phyloP scores from a whole-genome alignment of 225 moss, liverwort and hornwort species.

The Bryum argenteum region DNA sequence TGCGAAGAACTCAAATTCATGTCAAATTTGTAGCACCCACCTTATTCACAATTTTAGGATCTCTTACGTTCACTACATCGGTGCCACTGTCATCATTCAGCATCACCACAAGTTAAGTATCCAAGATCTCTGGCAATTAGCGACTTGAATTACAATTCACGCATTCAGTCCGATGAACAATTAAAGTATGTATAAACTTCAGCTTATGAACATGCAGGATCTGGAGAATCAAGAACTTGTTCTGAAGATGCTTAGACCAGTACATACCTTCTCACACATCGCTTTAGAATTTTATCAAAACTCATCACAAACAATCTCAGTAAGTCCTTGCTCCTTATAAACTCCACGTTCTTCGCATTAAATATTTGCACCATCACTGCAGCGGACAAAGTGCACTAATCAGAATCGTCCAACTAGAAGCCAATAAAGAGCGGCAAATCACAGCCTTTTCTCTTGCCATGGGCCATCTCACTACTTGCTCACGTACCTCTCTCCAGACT shows the following conservation, averaged over 20 bases:
- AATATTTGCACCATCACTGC: conserved; percentile 99
- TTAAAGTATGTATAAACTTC: background rate
- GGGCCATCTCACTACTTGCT: background rate
- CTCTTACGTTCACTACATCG: conserved; percentile 65
- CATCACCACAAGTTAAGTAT: conserved; percentile 37
- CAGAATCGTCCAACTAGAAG: conserved; percentile 13
- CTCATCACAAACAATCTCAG: conserved; percentile 75
- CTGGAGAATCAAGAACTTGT: background rate
- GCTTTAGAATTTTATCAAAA: conserved; percentile 55
- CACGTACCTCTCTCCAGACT: conserved; percentile 89
- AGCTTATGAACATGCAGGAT: background rate
- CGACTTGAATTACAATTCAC: conserved; percentile 1
- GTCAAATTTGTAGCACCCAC: conserved; percentile 40
- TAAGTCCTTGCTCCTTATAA: conserved; percentile 69
- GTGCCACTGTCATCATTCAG: conserved; percentile 48
- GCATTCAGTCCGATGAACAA: background rate
- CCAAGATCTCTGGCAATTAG: conserved; percentile 4
- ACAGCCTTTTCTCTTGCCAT: background rate
- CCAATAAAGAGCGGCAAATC: conserved; percentile 6
- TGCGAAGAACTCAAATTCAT: background rate
- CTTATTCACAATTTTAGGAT: conserved; percentile 74
- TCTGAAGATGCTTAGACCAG: conserved; percentile 17
- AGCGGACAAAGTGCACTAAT: conserved; percentile 31
- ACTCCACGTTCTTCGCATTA: conserved; percentile 77
- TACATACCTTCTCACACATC: conserved; percentile 66